A percentile compares a stretch with the other conserved stretches of the same genome.
phyloP scores from a whole-genome alignment of 2,329 filamentous ascomycete species.

The Colletotrichum sp. region DNA sequence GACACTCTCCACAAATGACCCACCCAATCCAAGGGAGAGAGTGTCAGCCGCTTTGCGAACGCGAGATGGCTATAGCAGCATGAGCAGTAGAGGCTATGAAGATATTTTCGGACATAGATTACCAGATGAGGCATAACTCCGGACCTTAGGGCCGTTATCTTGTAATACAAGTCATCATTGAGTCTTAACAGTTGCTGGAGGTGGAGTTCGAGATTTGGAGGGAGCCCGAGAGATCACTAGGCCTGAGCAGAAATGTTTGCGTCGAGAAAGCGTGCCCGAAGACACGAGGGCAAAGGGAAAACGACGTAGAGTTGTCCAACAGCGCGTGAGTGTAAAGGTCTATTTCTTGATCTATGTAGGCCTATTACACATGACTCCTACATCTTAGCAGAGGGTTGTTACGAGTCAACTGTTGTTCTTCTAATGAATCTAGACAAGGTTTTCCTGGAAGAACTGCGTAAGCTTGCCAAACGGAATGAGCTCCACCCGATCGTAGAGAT shows the following conservation, averaged over 20 bases:
- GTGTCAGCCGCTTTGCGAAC: background rate
- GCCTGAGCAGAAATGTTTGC: background rate
- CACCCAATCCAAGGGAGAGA: background rate
- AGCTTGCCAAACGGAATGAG: conserved; percentile 38
- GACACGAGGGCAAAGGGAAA: background rate
- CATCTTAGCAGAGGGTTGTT: accelerated
- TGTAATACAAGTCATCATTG: background rate
- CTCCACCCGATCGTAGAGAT: conserved; percentile 39
- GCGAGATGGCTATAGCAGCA: accelerated
- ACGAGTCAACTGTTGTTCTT: background rate
- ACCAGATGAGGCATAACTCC: accelerated
- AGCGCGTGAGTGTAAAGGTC: background rate
- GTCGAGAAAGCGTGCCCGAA: background rate
- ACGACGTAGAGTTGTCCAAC: background rate
- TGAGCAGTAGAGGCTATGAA: accelerated
- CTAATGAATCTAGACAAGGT: background rate
- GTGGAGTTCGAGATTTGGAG: background rate
- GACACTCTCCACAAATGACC: background rate
- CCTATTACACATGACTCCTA: background rate
- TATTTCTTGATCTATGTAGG: background rate
- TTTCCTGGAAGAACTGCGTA: conserved; percentile 26
- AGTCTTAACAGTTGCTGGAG: background rate
- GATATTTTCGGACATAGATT: background rate
- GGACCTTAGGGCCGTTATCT: accelerated
- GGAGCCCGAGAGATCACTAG: too few relatives aligned